Evolutionary conservation across 495 filamentous ascomycete species (phyloP).

Genomic region (Penicillium steckii): DNA sequence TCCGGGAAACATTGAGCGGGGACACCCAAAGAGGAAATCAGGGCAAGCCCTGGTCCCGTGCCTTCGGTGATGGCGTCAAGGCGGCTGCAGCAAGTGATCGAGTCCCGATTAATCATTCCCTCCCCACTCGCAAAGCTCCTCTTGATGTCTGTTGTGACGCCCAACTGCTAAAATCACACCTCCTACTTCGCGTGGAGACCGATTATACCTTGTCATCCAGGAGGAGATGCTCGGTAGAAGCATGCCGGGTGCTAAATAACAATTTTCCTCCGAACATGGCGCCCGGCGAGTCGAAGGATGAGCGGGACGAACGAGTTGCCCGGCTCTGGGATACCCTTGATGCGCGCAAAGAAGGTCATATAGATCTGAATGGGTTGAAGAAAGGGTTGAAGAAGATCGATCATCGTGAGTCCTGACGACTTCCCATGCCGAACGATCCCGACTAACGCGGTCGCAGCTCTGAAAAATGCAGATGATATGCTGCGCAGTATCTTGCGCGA

Average conservation of each 20-base stretch:
- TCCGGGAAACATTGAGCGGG: background rate
- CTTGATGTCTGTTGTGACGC: conserved; percentile 6
- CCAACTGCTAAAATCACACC: background rate
- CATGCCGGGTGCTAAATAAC: conserved; percentile 43
- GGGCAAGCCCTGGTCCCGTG: conserved; percentile 40
- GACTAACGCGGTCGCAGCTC: conserved; percentile 48
- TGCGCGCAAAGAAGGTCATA: conserved; percentile 66
- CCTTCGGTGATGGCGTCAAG: conserved; percentile 32
- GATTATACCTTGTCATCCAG: background rate
- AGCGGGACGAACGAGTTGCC: conserved; percentile 74
- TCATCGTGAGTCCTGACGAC: conserved; percentile 68
- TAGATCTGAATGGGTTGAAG: conserved; percentile 80
- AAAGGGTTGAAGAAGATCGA: conserved; percentile 85
- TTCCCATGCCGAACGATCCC: conserved; percentile 25
- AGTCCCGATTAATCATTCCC: conserved; percentile 32
- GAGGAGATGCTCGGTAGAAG: conserved; percentile 25
- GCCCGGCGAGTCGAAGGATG: conserved; percentile 62
- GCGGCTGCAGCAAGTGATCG: conserved; percentile 39
- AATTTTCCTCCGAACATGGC: conserved; percentile 42
- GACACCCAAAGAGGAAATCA: conserved; percentile 36
- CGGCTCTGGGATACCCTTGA: conserved; percentile 80
- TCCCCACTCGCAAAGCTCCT: conserved; percentile 13
- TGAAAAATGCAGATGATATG: conserved; percentile 92
- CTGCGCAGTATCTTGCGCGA: conserved; percentile 72
- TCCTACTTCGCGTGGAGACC: background rate